These are phyloP conservation scores for Coelastrella sp. DNA, from an alignment of 139 green algal species.

Conservation along the genomic window DNA sequence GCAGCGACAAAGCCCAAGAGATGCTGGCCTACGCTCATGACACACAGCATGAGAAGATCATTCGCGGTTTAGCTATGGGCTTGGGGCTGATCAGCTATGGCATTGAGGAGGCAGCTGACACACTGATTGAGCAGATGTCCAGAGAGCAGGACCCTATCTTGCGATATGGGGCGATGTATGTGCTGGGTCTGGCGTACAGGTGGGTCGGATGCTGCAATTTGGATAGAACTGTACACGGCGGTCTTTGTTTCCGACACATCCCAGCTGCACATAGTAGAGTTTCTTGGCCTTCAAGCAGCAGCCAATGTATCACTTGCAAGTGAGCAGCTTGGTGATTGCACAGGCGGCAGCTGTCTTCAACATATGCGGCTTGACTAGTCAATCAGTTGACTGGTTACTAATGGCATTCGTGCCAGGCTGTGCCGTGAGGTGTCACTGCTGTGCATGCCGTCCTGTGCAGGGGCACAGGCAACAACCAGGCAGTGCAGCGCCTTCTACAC, in stretches of 20 bases:
- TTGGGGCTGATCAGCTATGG: slow-evolving; percentile 94
- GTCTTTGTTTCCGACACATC: too few relatives aligned
- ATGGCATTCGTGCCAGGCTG: too few relatives aligned
- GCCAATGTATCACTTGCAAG: too few relatives aligned
- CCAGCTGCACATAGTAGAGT: too few relatives aligned
- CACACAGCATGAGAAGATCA: slow-evolving; percentile 92
- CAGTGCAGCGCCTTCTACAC: slow-evolving; percentile 97
- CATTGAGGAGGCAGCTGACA: slow-evolving; percentile 94
- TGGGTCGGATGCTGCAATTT: neutral
- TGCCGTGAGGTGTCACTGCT: neutral
- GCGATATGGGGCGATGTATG: slow-evolving; percentile 96
- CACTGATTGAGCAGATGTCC: slow-evolving; percentile 92
- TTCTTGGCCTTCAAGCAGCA: too few relatives aligned
- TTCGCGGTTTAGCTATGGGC: slow-evolving; percentile 86
- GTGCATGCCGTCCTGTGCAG: slow-evolving; percentile 36
- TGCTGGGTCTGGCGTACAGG: slow-evolving; percentile 94
- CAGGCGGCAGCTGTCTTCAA: too few relatives aligned
- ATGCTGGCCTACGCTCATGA: slow-evolving; percentile 89
- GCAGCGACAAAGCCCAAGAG: slow-evolving; percentile 53
- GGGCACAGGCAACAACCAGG: slow-evolving; percentile 95
- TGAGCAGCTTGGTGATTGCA: too few relatives aligned
- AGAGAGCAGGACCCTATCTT: slow-evolving; percentile 89
- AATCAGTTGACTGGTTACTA: too few relatives aligned
- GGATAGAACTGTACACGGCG: too few relatives aligned
- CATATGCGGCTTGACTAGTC: too few relatives aligned